phyloP scores from a whole-genome alignment of 2,329 filamentous ascomycete species.

The Dryadomyces quercus-mongolicae region DNA sequence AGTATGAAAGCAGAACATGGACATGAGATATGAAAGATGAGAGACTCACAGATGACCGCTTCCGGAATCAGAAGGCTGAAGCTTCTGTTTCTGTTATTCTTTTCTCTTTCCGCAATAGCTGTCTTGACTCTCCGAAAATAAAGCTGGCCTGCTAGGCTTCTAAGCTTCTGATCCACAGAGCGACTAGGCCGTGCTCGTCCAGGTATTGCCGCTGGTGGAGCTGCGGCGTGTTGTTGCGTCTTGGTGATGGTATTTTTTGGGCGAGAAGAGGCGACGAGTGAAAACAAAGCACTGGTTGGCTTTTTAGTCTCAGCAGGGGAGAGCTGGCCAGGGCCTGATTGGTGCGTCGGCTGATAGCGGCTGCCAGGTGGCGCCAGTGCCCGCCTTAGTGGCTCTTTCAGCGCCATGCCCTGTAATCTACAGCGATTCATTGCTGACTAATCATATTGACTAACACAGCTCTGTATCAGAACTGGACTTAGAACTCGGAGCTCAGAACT shows the following conservation, averaged over 20 bases:
- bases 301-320: background rate
- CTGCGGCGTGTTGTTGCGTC: background rate
- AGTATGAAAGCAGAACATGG: no score
- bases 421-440: background rate
- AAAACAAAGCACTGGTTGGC: slow-evolving; percentile 1
- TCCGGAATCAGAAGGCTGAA: no score
- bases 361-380: background rate
- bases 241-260: background rate
- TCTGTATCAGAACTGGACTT: no score
- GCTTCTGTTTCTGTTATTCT: no score
- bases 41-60: no score
- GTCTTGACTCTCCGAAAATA: no score
- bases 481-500: no score
- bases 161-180: background rate
- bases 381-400: background rate
- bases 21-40: no score
- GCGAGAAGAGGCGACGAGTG: slow-evolving; percentile 6
- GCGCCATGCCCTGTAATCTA: background rate
- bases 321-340: slow-evolving; percentile 5
- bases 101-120: no score
- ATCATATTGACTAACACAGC: background rate
- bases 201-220: background rate
- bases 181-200: background rate
- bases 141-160: background rate
- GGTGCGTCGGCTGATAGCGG: background rate